Evolutionary conservation across 2,329 filamentous ascomycete genomes (phyloP), one percentile per base, ranked within the genome.

Genomic region (Colletotrichum sidae): DNA sequence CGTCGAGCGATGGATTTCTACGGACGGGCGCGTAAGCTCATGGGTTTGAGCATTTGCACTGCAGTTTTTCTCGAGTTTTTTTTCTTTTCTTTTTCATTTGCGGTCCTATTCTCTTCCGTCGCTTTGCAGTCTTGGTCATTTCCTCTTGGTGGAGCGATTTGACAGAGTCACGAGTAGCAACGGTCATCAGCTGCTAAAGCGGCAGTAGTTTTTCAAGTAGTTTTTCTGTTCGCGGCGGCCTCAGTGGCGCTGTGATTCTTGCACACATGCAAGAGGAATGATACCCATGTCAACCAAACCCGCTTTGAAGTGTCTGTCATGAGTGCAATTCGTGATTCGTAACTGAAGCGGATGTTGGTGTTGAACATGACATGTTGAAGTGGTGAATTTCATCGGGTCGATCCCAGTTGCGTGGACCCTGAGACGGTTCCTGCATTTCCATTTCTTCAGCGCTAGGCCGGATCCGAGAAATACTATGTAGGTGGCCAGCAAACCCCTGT

Each of bases 371-470:
- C 4, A 25, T 25, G 4, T 35, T 8, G 41, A 46, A 33, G 37
- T 42, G 37, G 37, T 41, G 42, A 15, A 41, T 17, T 38, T 33
- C 62, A 60, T 67, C 63, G 58, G 47, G 60, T 67, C 60, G 37
- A 59, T 64, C 64, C 64, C 60, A 59, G 38, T 49, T 13, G 50
- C 49, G 60, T 65, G 60, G 64, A 65, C 62, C 57, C 57, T 64
- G 42, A 57, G 44, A 42, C 53, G 41, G 47, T 64, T 59, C 49
- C 53, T 65, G 64, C 64, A 67, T 67, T 55, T 65, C 49, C 49
- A 41, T 54, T 59, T 67, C 60, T 58, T 64, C 60, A 67, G 44
- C 60, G 49, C 64, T 67, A 67, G 54, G 41, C 60, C 64, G 49
- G 47, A 63, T 67, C 46, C 49, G 60, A 55, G 44, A 34, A 35